Conservation (phyloP, 116 monocot genomes). For the Phalaenopsis hybrid region DNA sequence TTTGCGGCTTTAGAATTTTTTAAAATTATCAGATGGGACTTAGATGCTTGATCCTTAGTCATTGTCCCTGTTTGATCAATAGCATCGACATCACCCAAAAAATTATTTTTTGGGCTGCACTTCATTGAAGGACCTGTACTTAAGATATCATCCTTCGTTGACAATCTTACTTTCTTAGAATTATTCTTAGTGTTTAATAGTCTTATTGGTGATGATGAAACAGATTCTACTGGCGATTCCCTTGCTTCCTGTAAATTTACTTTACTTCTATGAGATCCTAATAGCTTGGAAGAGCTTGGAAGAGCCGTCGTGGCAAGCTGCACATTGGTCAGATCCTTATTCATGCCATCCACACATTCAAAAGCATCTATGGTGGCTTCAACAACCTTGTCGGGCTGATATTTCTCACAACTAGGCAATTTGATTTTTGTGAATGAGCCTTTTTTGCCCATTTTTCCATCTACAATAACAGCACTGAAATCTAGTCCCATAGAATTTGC, state of each 20-base stretch:
- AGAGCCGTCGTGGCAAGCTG: constrained; percentile 6
- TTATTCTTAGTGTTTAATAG: constrained; percentile 25
- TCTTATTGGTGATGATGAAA: constrained; percentile 84
- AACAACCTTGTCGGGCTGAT: too few relatives aligned
- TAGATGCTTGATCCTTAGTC: too few relatives aligned
- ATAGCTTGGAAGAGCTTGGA: constrained; percentile 82
- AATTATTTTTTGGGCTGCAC: constrained; percentile 12
- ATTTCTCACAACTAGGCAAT: too few relatives aligned
- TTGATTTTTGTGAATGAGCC: too few relatives aligned
- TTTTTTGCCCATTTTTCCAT: too few relatives aligned
- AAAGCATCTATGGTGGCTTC: too few relatives aligned
- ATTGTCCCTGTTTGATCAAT: too few relatives aligned
- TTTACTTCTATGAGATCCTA: constrained; percentile 58
- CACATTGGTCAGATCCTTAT: too few relatives aligned
- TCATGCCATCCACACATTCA: too few relatives aligned
- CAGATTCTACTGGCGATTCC: constrained; percentile 85
- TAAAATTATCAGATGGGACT: too few relatives aligned
- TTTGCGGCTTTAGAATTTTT: too few relatives aligned
- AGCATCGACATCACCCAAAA: too few relatives aligned
- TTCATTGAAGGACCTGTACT: neutral
- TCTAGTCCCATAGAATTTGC: constrained; percentile 27
- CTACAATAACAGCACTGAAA: constrained; percentile 12
- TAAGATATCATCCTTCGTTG: constrained; percentile 27
- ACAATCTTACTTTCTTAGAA: constrained; percentile 18
- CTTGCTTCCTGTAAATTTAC: constrained; percentile 50